Percentiles rank a stretch among this genome's conserved stretches.
phyloP scores from a whole-genome alignment of 371 early-diverging fungal genomes.

The Apophysomyces trapeziformis region DNA sequence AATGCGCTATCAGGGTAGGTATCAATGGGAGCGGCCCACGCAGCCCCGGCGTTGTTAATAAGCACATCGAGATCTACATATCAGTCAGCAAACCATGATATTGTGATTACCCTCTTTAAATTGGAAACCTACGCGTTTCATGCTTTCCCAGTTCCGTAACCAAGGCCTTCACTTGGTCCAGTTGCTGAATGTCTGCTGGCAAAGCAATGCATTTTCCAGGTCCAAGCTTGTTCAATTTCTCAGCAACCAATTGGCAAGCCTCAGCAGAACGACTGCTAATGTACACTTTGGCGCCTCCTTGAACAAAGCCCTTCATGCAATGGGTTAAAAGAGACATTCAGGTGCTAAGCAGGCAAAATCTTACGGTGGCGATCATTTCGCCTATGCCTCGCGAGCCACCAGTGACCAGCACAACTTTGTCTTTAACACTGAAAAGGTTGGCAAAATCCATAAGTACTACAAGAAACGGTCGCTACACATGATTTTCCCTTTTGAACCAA shows the following conservation, averaged over 20 bases:
- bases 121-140: conserved; percentile 56
- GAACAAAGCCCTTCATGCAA: conserved; percentile 65
- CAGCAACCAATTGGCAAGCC: conserved; percentile 65
- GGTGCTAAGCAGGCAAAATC: conserved; percentile 3
- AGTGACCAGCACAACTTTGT: conserved; percentile 90
- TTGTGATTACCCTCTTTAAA: not conserved
- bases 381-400: conserved; percentile 88
- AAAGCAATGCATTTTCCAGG: conserved; percentile 78
- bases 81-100: not conserved
- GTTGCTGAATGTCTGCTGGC: conserved; percentile 76
- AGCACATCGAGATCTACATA: conserved; percentile 76
- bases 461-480: not conserved
- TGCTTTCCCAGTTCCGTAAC: conserved; percentile 60
- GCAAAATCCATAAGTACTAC: conserved; percentile 21
- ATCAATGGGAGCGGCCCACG: conserved; percentile 71
- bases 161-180: conserved; percentile 63
- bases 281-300: conserved; percentile 78
- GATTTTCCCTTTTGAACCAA: too few relatives aligned
- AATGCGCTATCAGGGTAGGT: conserved; percentile 73
- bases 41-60: conserved; percentile 88
- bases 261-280: conserved; percentile 70
- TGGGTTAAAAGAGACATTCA: not conserved
- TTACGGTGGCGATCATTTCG: conserved; percentile 69
- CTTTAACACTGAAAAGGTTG: conserved; percentile 59
- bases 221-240: conserved; percentile 62